phyloP scores from a whole-genome alignment of 495 filamentous ascomycete species.

The Penicillium mononematosum region DNA sequence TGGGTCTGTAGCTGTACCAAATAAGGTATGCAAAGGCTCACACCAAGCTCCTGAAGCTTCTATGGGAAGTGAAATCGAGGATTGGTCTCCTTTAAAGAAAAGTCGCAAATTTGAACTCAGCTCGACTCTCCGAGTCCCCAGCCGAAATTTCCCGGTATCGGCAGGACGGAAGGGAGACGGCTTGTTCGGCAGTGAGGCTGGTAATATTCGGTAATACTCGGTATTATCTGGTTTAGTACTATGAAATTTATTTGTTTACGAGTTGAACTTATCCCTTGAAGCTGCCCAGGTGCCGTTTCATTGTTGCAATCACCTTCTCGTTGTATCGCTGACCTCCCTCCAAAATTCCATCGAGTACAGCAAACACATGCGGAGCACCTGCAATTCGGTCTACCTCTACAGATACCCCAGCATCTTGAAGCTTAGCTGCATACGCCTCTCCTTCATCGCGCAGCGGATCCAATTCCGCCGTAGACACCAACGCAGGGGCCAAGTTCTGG shows the following conservation, averaged over 20 bases:
- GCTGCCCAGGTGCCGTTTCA: slow-evolving; percentile 21
- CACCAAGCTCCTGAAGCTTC: slow-evolving; percentile 7
- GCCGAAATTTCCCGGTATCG: slow-evolving; percentile 48
- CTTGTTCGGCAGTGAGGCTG: slow-evolving; percentile 3
- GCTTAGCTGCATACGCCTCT: slow-evolving; percentile 41
- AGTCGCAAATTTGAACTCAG: slow-evolving; percentile 20
- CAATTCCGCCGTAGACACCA: slow-evolving; percentile 45
- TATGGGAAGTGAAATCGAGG: slow-evolving; percentile 8
- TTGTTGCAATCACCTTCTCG: slow-evolving; percentile 27
- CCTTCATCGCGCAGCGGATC: slow-evolving; percentile 50
- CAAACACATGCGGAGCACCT: slow-evolving; percentile 40
- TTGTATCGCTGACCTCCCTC: slow-evolving; percentile 31
- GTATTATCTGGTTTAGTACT: slow-evolving; percentile 8
- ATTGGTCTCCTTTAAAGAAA: slow-evolving; percentile 18
- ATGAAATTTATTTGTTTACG: slow-evolving; percentile 16
- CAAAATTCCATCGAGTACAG: slow-evolving; percentile 34
- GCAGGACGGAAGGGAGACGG: slow-evolving; percentile 22
- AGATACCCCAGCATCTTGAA: slow-evolving; percentile 39
- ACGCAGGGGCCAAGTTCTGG: slow-evolving; percentile 40
- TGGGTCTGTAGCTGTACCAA: slow-evolving; percentile 6
- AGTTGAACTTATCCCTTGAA: slow-evolving; percentile 20
- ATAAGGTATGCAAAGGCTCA: slow-evolving; percentile 13
- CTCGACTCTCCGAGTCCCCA: slow-evolving; percentile 20
- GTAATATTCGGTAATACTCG: slow-evolving; percentile 7
- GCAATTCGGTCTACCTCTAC: slow-evolving; percentile 33